Evolutionary conservation across 208 protist genomes (phyloP), one percentile per base, ranked within the genome.

Genomic region (Zelonia costaricensis): DNA sequence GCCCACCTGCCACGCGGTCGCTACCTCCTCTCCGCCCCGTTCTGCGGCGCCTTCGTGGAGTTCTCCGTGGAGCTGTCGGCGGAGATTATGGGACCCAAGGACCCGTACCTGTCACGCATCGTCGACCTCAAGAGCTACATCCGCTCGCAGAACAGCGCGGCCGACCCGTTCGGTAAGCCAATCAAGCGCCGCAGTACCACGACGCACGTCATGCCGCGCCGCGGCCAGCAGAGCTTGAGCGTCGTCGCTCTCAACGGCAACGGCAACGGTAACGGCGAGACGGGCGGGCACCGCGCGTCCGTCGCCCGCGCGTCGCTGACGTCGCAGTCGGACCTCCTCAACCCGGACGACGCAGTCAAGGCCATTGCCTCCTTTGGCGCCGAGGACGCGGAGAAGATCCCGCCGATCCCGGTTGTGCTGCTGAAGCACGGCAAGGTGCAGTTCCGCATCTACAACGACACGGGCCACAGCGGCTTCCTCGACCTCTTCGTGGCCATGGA

Each of bases 381-480:
- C 12, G 64, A 67, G 44, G 58, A 74, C 47, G 56, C 70, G 10
- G 63, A 61, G 13, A 40, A 70, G 18, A 77, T 74, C 10, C 60
- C 75, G 10, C 56, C 57, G 2, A 67, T 74, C n/a, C 45, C 62
- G 5, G 46, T 81, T 7, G 68, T 90, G 45, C 25, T 44, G 35
- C 70, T 84, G 9, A 75, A 83, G 35, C 84, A 91, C 61, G 88
- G 88, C 39, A 94, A 94, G 69, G 69, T 94, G 66, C 59, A 78
- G 49, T 80, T 91, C 23, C 70, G 80, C 28, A 55, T 91, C 18
- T 91, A 82, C 74, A 94, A 94, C 55, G 80, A 75, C 33, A 90
- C 82, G 1, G 53, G 48, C 35, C 62, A 76, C 46, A 88, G 84
- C 51, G 72, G 82, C 25, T 94, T 84, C 55, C 42, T 94, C 13